Evolutionary conservation across 2,329 filamentous ascomycete species (phyloP).

Genomic region (Didymella pomorum): DNA sequence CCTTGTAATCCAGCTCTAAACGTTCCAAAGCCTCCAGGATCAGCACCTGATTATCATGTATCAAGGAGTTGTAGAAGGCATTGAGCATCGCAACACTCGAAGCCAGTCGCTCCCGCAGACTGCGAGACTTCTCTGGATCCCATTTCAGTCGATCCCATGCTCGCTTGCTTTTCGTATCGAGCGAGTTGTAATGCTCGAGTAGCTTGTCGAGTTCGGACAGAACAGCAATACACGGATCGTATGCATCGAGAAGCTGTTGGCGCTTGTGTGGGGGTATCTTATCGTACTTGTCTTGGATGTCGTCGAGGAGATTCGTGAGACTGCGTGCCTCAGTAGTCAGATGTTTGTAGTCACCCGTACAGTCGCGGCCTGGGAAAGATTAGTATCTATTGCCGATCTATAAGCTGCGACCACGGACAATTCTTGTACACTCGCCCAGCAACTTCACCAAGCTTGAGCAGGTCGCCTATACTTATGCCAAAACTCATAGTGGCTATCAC

Average conservation of each 20-base stretch:
- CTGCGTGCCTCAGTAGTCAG: constrained; percentile 37
- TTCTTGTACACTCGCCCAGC: constrained; percentile 38
- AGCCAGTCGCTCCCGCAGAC: constrained; percentile 36
- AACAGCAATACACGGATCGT: constrained; percentile 36
- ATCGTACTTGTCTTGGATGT: constrained; percentile 40
- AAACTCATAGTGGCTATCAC: too few species aligned
- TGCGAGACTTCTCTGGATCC: constrained; percentile 34
- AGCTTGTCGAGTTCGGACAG: constrained; percentile 38
- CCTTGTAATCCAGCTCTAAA: constrained; percentile 40
- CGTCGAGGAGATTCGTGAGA: constrained; percentile 39
- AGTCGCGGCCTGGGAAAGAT: constrained; percentile 41
- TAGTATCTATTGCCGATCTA: too few species aligned
- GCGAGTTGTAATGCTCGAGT: constrained; percentile 39
- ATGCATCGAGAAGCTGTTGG: constrained; percentile 33
- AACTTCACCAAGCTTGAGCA: constrained; percentile 39
- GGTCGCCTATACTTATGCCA: constrained; percentile 36
- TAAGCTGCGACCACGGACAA: too few species aligned
- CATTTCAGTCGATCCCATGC: constrained; percentile 44
- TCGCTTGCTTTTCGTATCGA: constrained; percentile 41
- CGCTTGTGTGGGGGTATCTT: constrained; percentile 33
- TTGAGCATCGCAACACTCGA: constrained; percentile 37
- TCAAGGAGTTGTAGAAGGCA: constrained; percentile 38
- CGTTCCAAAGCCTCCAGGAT: constrained; percentile 43
- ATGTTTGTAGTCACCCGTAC: constrained; percentile 40
- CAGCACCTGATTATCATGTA: constrained; percentile 39